A percentile compares a stretch with the other conserved stretches of the same genome.
phyloP scores from a whole-genome alignment of 352 stramenopile genomes.

The Globisporangium takayamanum region DNA sequence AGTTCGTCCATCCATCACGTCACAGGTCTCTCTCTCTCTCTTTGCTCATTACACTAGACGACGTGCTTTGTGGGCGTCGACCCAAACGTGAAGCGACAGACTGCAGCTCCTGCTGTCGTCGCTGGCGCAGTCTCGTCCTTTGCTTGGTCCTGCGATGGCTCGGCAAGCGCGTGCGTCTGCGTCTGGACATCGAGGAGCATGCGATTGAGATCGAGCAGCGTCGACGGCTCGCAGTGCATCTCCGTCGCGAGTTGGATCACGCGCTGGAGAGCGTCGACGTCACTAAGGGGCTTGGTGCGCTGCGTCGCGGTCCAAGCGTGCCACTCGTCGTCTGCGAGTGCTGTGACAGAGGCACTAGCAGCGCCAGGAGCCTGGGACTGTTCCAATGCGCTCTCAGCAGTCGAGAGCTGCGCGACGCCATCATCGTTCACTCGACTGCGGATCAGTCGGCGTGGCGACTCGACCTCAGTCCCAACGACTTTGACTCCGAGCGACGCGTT shows the following conservation, averaged over 20 bases:
- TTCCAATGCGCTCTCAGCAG: neutral
- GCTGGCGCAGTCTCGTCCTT: slow-evolving; percentile 16
- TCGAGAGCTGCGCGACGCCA: neutral
- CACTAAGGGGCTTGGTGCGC: slow-evolving; percentile 17
- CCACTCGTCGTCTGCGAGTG: slow-evolving; percentile 32
- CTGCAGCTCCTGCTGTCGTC: neutral
- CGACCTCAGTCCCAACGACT: slow-evolving; percentile 24
- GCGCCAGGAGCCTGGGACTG: neutral
- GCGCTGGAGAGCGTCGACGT: slow-evolving; percentile 52
- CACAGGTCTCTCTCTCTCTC: no score
- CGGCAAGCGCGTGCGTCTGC: slow-evolving; percentile 11
- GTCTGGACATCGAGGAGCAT: slow-evolving; percentile 36
- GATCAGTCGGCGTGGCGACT: slow-evolving; percentile 19
- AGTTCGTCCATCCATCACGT: no score
- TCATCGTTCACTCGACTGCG: neutral
- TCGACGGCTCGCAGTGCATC: slow-evolving; percentile 55
- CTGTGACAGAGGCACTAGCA: slow-evolving; percentile 7
- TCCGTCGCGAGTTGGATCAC: slow-evolving; percentile 54
- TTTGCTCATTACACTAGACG: slow-evolving; percentile 10
- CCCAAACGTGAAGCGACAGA: slow-evolving; percentile 57
- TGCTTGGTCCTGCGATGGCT: neutral
- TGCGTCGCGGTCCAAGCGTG: slow-evolving; percentile 42
- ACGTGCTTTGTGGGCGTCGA: slow-evolving; percentile 20
- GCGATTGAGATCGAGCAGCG: slow-evolving; percentile 48
- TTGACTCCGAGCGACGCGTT: slow-evolving; percentile 32